Base-by-base conservation (phyloP, 371 early-diverging fungal genomes). In the Smittium mucronatum region DNA sequence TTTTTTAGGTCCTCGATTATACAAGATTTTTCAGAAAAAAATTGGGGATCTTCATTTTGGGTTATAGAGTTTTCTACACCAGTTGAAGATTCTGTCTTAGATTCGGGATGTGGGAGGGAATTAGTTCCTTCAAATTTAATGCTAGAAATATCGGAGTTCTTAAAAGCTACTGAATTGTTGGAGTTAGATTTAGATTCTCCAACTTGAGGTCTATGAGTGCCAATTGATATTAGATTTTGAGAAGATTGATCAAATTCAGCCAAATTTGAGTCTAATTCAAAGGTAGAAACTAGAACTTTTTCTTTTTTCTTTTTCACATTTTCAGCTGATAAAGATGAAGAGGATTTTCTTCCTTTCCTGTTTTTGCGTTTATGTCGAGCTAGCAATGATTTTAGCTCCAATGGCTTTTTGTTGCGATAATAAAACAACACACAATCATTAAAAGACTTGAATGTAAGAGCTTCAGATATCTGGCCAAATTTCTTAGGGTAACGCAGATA, bases 371-470 rank as follows among this genome's bases (percentile, higher is more conserved):
- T 65, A 67, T 72, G 69, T 57, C 64, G 70, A 69, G 73, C 71
- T 63, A 72, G 74, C 69, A 93, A 73, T 0, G 83, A 86, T 79
- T 94, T 95, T 71, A 95, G 88, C 58, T 87, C 86, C 36, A 90
- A 84, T 29, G 71, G 71, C 74, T 90, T 87, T 81, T 95, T 93
- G 71, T 92, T 90, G 31, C 93, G 89, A 76, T 97, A 97, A 75
- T 93, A 97, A 64, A 92, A 92, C 36, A 89, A 73, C 2, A 95
- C 92, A 72, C 94, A 94, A 70, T 93, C 93, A 28, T 85, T 80
- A 8, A 89, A 85, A 0, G 88, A 85, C 80, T 97, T 97, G 71
- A 83, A 81, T 26, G 83, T 83, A n/a, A 97, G 70, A 16, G 81
- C 82, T 2, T 80, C 76, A 0, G 94, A 84, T 67, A 97, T 94